Evolutionary conservation across 768 basidiomycete species (phyloP).

Genomic region (Tulasnella sp.): DNA sequence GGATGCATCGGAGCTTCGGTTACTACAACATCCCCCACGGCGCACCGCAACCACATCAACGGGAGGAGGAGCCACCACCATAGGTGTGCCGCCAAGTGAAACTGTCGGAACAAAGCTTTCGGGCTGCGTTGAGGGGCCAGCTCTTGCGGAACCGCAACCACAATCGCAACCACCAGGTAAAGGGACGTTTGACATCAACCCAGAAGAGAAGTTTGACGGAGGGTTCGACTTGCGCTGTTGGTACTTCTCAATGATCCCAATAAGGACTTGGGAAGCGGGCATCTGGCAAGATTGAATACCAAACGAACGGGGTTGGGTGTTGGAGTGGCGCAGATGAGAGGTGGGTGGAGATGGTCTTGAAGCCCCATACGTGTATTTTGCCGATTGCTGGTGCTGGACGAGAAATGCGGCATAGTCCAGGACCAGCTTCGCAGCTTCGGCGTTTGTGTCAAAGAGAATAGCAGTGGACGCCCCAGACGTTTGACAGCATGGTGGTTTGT

Average conservation of each 20-base stretch:
- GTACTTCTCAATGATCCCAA: constrained; percentile 10
- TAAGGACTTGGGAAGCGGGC: constrained; percentile 12
- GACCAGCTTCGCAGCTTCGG: constrained; percentile 10
- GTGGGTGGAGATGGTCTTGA: neutral
- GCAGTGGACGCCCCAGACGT: neutral
- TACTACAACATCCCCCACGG: neutral
- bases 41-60: neutral
- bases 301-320: neutral
- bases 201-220: neutral
- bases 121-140: neutral
- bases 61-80: neutral
- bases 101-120: neutral
- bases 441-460: neutral
- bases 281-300: constrained; percentile 1
- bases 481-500: neutral
- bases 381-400: neutral
- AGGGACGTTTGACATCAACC: neutral
- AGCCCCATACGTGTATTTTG: neutral
- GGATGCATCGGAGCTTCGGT: neutral
- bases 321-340: neutral
- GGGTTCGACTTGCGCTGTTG: constrained; percentile 10
- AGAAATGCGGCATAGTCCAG: constrained; percentile 12
- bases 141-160: neutral
- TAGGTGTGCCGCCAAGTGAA: neutral
- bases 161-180: constrained; percentile 2